Base-by-base conservation (phyloP, 192 early-diverging fungal genomes). In the Umbelopsis vinacea region DNA sequence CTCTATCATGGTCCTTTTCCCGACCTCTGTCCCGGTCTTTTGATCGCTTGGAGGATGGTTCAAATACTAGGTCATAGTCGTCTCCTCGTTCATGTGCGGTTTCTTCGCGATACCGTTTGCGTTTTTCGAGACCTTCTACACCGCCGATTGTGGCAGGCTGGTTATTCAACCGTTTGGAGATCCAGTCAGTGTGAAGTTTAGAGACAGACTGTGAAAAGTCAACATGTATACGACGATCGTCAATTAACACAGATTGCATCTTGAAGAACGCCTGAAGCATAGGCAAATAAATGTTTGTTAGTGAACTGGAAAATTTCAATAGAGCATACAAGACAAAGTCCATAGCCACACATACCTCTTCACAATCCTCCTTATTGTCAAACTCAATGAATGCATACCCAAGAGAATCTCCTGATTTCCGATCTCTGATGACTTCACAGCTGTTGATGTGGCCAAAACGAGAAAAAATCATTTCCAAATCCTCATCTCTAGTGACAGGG, bases 361-460 rank as follows among this genome's bases (percentile, higher is more conserved):
- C 96, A 74, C 93, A 94, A 24, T 89, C 87, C 46, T 92, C 91
- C 71, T 93, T 91, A 15, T 92, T 87, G 11, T 91, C 92, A 86
- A 95, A 99, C 76, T 99, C 97, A 60, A 99, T 92, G 82, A 99
- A 99, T 5, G 97, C 96, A 76, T 98, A 99, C 24, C 92, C 92
- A 0, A 99, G 84, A 0, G 95, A 96, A 29, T 93, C 90, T 1
- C 87, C 88, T 3, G 92, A 89, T 46, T 90, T 91, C 37, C 87
- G 85, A 71, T 99, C 97, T 19, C 95, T 85, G 21, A 99, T 88
- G 17, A 99, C 87, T 71, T 97, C 92, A 82, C 97, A 99, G 57
- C 94, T 95, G 69, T 77, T 53, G 40, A 99, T 96, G 12, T 81
- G 75, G 6, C 97, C 97, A 83, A 99, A 99, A 33, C 95, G 81